Base-by-base conservation (phyloP, 2,329 filamentous ascomycete species). In the Ceratocystis cacaofunesta region DNA sequence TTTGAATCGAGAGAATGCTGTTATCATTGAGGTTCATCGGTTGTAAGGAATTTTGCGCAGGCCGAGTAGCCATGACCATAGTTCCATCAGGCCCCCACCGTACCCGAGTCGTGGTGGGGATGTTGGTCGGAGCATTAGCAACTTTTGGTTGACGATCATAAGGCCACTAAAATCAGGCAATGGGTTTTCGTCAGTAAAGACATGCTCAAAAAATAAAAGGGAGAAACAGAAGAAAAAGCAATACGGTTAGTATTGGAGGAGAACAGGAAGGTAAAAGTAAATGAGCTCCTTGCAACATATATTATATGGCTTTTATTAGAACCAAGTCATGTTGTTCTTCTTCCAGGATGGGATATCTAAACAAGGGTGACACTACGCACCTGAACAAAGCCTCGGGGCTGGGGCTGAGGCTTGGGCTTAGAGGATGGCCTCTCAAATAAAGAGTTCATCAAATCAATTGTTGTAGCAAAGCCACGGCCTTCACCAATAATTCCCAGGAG, bases 361-460 rank as follows among this genome's bases (percentile, higher is more conserved):
- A 73, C 71, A 74, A 73, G 71, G 69, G 74, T 25, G 65, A 44
- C 55, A 71, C 78, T 76, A 92, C 92, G 88, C 85, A 97, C 94
- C 92, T 97, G 81, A 66, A 82, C 87, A 76, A 92, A 89, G 73
- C 89, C 88, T 76, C 84, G 84, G 70, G 46, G 15, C 50, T 65
- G 79, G 75, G 69, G 15, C 50, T 65, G 79, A 75, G 69, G 78
- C 72, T 44, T 78, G 76, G 69, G 78, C 78, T 71, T 81, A 80
- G 79, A 80, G 77, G 83, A 85, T 69, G 85, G 81, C 75, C 87
- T 84, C 74, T 89, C 88, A 75, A 95, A 96, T 65, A 96, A 79
- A 61, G 90, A 95, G 73, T 95, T 92, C 90, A 96, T 96, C 73
- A 96, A 79, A 78, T 96, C 94, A 76, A 97, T 95, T 72, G 89